Evolutionary conservation across 1,139 yeast species (phyloP), one percentile per base, ranked within the genome.

Genomic region (Taphrina populina): DNA sequence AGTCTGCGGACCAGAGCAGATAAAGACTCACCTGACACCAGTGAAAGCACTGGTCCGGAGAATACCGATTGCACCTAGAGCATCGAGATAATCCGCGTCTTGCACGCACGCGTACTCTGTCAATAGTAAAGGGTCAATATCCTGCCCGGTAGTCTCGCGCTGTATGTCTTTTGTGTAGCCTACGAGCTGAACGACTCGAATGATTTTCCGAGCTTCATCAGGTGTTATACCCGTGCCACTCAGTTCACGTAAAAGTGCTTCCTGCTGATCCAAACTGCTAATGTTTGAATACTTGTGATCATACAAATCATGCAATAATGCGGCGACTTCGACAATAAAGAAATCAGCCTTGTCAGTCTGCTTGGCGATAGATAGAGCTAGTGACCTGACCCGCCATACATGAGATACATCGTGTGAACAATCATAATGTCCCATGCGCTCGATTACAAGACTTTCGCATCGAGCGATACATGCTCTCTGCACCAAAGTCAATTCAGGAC

Each of bases 1-100:
- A 17, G 29, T 37, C 29, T 17, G 29, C 29, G 7, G 11, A 7
- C 7, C 30, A 27, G 7, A 11, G 30, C 30, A 15, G 13, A 7
- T 15, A 7, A 8, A 8, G 65, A 10, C 65, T 62, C 56, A 63
- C 62, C 23, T 62, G 60, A 20, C 65, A 4, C 69, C 66, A 2
- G 71, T 65, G 56, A 62, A 71, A 11, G 72, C 72, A 1, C 71
- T 65, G 3, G 64, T 67, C 19, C 74, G 62, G 37, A 69, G 62
- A 26, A 71, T 60, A 5, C 74, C 74, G 53, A 71, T 60, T 2
- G 68, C 67, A 6, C 74, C 74, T 47, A 70, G 67, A 4, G 74
- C 73, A 47, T 71, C 74, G 7, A 71, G 62, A 39, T 73, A 59
- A 58, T 71, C 74, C 2, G 74, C 74, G 57, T 71, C 74, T 54